These are phyloP conservation scores for Elsinoe australis DNA, from an alignment of 2,329 filamentous ascomycete genomes.

Conservation along the genomic window DNA sequence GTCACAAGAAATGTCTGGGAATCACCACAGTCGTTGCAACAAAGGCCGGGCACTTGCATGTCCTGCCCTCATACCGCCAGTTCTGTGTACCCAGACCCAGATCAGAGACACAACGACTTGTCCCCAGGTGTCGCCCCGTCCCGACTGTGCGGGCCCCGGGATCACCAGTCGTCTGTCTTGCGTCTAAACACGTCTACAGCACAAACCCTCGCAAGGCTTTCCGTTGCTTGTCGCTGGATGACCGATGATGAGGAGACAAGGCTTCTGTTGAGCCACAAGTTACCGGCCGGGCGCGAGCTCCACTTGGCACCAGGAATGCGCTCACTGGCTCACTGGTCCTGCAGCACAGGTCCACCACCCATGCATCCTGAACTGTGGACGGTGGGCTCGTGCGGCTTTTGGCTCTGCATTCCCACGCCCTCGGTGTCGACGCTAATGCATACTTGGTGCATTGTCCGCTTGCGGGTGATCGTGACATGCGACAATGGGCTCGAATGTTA, in stretches of 20 bases:
- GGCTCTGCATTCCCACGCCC: slow-evolving; percentile 13
- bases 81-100: background rate
- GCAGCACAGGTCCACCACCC: background rate
- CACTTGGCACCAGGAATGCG: slow-evolving; percentile 10
- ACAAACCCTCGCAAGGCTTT: background rate
- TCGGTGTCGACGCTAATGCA: slow-evolving; percentile 17
- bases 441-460: slow-evolving; percentile 14
- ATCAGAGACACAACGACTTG: slow-evolving; percentile 6
- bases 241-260: background rate
- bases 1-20: background rate
- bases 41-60: slow-evolving; percentile 9
- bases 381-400: slow-evolving; percentile 13
- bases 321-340: slow-evolving; percentile 11
- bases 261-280: background rate
- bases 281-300: slow-evolving; percentile 6
- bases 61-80: slow-evolving; percentile 13
- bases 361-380: background rate
- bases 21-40: background rate
- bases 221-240: background rate
- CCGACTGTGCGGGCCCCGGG: slow-evolving; percentile 10
- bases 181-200: background rate
- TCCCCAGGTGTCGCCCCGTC: background rate
- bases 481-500: slow-evolving; percentile 15
- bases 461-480: slow-evolving; percentile 17
- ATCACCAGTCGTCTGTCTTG: slow-evolving; percentile 13